Percentiles rank a stretch among this genome's conserved stretches.
Evolutionary conservation across 495 filamentous ascomycete species (phyloP).

Genomic region (Neurospora hispaniola): DNA sequence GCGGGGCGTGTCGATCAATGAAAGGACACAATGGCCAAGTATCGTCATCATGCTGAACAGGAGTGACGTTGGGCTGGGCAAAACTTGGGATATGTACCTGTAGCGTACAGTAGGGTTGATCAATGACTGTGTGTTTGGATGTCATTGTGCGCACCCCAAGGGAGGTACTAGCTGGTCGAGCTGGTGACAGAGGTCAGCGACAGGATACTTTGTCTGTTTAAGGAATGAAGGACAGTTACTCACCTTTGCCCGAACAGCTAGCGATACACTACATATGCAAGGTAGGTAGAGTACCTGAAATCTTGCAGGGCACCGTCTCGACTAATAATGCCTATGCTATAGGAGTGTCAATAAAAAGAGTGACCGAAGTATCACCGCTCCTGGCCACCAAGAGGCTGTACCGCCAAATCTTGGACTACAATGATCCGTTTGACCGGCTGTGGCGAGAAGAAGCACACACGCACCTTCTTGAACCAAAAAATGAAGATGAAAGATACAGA

Average conservation of each 20-base stretch:
- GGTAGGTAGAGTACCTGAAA: not conserved
- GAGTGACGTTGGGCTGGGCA: not conserved
- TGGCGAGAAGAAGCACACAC: not conserved
- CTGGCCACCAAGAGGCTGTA: not conserved
- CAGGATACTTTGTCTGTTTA: not conserved
- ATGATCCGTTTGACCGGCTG: not conserved
- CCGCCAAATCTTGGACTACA: not conserved
- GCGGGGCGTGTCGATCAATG: not conserved
- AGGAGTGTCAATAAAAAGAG: not conserved
- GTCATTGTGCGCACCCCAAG: not conserved
- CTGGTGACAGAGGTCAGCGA: not conserved
- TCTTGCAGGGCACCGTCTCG: not conserved
- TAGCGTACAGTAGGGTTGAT: not conserved
- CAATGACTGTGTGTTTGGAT: not conserved
- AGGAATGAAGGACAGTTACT: not conserved
- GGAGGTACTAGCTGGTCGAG: not conserved
- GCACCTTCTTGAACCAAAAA: not conserved
- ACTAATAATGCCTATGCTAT: not conserved
- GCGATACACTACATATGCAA: not conserved
- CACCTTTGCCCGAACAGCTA: not conserved
- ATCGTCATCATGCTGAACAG: not conserved
- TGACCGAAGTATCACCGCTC: not conserved
- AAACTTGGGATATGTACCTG: not conserved
- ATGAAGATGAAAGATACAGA: not conserved
- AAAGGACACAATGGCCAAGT: not conserved